Base-by-base conservation (phyloP, 345 rosid genomes). In the Heritiera littoralis region DNA sequence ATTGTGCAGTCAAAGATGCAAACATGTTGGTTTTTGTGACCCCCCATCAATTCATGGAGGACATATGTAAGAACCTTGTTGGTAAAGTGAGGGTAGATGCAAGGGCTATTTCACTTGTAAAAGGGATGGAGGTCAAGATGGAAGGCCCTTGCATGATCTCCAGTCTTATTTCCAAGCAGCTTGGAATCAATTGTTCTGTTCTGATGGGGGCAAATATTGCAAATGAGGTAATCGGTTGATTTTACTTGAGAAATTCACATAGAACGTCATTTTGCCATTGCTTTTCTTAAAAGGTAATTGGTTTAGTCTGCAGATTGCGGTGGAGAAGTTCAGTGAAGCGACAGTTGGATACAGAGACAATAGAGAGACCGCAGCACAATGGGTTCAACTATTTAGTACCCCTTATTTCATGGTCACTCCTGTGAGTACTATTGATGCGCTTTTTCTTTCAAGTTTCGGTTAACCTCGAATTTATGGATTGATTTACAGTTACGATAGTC, bases 131-230 rank as follows among this genome's bases (percentile, higher is more conserved):
- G 83, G 92, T 96, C 72, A 96, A 89, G 86, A 89, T 79, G 84
- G 98, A 96, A 80, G 99, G 99, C 52, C 99, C 98, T 4, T 72
- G 97, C 84, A 91, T 92, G 99, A 94, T 96, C 82, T 96, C 99
- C 28, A 86, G 72, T 83, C 88, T 90, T 41, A 92, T 96, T 70
- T 89, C 95, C 1, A 83, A 86, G 82, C 89, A 84, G 82, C 97
- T 96, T 18, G 90, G 92, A 43, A 78, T 92, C 80, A 89, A 87
- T 40, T 94, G 97, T 59, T 94, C 92, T 79, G 99, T 96, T 81
- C 88, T 96, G 72, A 96, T 94, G 98, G 98, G 98, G 15, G 98
- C 97, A 59, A 94, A 96, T 83, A 94, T 96, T 60, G 99, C 99
- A 13, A 92, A 90, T 77, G 99, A 96, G 94, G 99, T 91, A 72